Evolutionary conservation across 1,284 basidiomycete genomes (phyloP).

Genomic region (Grifola frondosa): DNA sequence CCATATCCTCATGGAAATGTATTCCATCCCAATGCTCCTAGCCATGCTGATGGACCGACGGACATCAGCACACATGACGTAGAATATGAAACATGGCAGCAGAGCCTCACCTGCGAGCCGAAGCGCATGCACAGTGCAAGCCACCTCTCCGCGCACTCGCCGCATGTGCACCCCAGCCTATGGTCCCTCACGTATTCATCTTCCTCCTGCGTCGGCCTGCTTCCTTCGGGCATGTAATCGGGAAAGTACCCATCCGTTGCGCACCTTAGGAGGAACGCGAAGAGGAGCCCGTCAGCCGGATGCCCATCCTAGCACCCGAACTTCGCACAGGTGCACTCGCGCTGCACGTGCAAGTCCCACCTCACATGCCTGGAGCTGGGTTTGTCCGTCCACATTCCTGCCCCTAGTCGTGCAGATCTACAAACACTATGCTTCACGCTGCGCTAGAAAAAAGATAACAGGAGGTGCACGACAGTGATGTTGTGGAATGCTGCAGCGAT

Average conservation of each 20-base stretch:
- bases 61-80: no score
- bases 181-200: constrained; percentile 9
- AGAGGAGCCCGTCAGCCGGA: constrained; percentile 1
- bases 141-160: constrained; percentile 20
- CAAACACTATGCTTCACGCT: neutral
- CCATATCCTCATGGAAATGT: no score
- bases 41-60: neutral
- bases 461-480: constrained; percentile 1
- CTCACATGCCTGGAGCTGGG: constrained; percentile 15
- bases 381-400: constrained; percentile 10
- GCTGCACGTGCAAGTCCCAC: constrained; percentile 3
- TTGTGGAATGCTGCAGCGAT: constrained; percentile 9
- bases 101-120: constrained; percentile 2
- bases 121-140: constrained; percentile 20
- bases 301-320: constrained; percentile 2
- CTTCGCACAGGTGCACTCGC: constrained; percentile 3
- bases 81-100: no score
- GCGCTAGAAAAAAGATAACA: constrained; percentile 7
- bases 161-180: constrained; percentile 22
- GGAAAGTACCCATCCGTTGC: constrained; percentile 7
- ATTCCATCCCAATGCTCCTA: neutral
- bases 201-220: no score
- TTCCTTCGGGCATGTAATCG: no score
- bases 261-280: constrained; percentile 8
- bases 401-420: constrained; percentile 4